Base-by-base conservation (phyloP, 2,329 filamentous ascomycete species). In the Penicillium brevicompactum region DNA sequence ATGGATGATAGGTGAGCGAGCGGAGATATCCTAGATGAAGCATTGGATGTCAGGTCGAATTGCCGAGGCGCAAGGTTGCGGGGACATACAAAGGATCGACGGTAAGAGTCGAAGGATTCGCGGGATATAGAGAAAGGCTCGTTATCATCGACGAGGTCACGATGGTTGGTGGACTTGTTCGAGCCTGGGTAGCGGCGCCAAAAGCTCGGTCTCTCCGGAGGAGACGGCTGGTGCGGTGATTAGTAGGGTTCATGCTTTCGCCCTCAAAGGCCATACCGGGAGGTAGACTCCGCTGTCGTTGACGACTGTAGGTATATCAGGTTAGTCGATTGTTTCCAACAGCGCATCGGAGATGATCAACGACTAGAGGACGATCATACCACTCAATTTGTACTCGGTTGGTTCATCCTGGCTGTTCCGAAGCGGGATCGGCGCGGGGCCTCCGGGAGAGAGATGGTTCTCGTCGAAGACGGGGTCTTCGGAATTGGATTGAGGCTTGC, bases 21-120 rank as follows among this genome's bases (percentile, higher is more conserved):
- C 93, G 47, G 89, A 92, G 57, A 97, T 95, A 70, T 97, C 92
- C 92, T 96, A 67, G 55, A 30, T 37, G 14, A 41, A 14, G 9
- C 2, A n/a, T 21, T 57, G 22, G 38, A 43, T 27, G 54, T 62
- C 54, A 64, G 56, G 11, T 22, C 18, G 18, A 4, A 31, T 41
- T 10, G 21, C 32, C 45, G 9, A 24, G n/a, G 7, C 13, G 16
- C 18, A 11, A 9, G 34, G 34, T 13, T 18, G 24, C 34, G 47
- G 44, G 31, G 38, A 81, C 88, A 65, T 83, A 96, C 93, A 79
- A 97, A 97, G 61, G 92, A 97, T 67, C 94, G 87, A 60, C 94
- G 84, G 76, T 97, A 97, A 3, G 92, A 96, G 73, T 97, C 94
- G 70, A 97, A 97, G 2, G 92, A 97, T 77, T 97, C 94, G 67